These are phyloP conservation scores for Hirsutella rhossiliensis DNA, from an alignment of 2,329 filamentous ascomycete genomes.

Conservation along the genomic window DNA sequence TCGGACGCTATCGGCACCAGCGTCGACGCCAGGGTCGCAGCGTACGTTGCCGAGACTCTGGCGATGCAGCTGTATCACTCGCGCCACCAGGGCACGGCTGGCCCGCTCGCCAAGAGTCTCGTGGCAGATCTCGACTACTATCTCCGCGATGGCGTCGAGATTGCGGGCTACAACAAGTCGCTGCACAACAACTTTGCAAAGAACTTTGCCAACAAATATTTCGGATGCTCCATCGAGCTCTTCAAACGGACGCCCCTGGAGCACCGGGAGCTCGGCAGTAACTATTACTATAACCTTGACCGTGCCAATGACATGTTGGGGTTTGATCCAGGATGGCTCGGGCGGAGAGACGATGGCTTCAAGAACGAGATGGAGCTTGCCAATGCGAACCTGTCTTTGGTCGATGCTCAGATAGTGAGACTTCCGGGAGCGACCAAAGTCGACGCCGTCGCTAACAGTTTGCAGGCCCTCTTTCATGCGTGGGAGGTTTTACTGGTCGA, in stretches of 20 bases:
- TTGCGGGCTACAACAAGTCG: constrained; percentile 78
- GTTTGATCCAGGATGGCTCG: constrained; percentile 69
- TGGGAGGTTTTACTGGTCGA: constrained; percentile 86
- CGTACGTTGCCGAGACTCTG: constrained; percentile 75
- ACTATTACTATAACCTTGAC: constrained; percentile 76
- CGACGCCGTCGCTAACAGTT: not conserved
- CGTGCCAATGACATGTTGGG: constrained; percentile 64
- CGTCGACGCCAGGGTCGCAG: constrained; percentile 59
- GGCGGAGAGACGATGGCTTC: constrained; percentile 59
- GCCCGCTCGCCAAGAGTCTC: constrained; percentile 56
- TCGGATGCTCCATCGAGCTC: constrained; percentile 58
- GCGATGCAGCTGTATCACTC: constrained; percentile 84
- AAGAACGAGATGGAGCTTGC: constrained; percentile 71
- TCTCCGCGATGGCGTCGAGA: constrained; percentile 61
- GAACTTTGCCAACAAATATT: constrained; percentile 73
- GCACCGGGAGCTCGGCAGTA: constrained; percentile 52
- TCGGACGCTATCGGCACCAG: constrained; percentile 44
- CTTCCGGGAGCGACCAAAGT: not conserved
- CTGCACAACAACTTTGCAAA: constrained; percentile 74
- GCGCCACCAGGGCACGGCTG: constrained; percentile 59
- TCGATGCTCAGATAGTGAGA: constrained; percentile 75
- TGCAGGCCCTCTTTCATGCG: constrained; percentile 67
- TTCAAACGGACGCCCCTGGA: constrained; percentile 67
- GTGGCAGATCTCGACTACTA: constrained; percentile 70
- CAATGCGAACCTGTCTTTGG: constrained; percentile 81